phyloP scores from a whole-genome alignment of 1,284 basidiomycete species.

The Singerocomus rubriflavus region DNA sequence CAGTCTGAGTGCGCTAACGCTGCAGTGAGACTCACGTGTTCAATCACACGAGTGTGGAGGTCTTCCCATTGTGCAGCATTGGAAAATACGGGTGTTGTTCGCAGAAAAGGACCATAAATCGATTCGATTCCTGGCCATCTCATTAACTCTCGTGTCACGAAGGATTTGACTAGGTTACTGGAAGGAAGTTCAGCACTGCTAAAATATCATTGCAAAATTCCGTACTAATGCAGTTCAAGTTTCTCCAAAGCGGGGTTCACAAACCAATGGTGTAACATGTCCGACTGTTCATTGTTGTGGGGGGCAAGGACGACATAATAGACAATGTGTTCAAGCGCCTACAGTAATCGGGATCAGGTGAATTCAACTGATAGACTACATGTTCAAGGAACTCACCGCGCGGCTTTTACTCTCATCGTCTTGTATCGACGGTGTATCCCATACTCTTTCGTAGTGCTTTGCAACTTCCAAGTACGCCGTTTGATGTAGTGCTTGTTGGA shows the following conservation, averaged over 20 bases:
- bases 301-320: slow-evolving; percentile 93
- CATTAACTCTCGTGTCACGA: slow-evolving; percentile 95
- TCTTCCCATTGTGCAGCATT: slow-evolving; percentile 89
- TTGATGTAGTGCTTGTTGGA: slow-evolving; percentile 86
- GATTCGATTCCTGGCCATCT: slow-evolving; percentile 96
- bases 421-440: slow-evolving; percentile 93
- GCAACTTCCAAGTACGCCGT: slow-evolving; percentile 91
- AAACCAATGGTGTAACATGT: slow-evolving; percentile 91
- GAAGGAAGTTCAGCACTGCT: slow-evolving; percentile 6
- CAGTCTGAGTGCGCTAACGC: not conserved
- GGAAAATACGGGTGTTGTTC: slow-evolving; percentile 80
- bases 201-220: slow-evolving; percentile 13
- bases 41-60: slow-evolving; percentile 92
- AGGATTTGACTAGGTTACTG: slow-evolving; percentile 95
- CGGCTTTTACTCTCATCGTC: slow-evolving; percentile 74
- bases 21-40: slow-evolving; percentile 70
- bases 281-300: slow-evolving; percentile 96
- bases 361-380: not conserved
- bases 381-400: slow-evolving; percentile 49
- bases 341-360: slow-evolving; percentile 8
- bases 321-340: slow-evolving; percentile 92
- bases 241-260: slow-evolving; percentile 75
- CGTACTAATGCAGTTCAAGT: slow-evolving; percentile 86
- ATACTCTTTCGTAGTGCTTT: slow-evolving; percentile 94
- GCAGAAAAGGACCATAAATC: slow-evolving; percentile 84